Conservation (phyloP, 352 stramenopile species). For the Phytophthora syringae region DNA sequence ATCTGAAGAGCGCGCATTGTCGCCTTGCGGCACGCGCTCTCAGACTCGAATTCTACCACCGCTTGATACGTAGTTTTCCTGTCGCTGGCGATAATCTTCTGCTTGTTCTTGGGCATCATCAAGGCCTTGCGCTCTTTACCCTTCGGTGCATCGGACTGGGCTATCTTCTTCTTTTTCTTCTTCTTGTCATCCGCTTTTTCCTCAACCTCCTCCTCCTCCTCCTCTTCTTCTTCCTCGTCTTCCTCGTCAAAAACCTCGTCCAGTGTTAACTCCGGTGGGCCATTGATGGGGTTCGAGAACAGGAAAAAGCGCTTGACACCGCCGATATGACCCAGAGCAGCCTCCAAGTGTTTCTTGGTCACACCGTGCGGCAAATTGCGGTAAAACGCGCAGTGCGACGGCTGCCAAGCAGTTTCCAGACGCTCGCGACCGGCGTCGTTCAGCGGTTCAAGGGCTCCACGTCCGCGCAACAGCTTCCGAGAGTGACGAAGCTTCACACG, state of each 20-base stretch:
- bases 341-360: slow-evolving; percentile 69
- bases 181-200: slow-evolving; percentile 37
- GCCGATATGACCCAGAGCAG: slow-evolving; percentile 72
- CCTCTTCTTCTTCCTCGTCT: slow-evolving; percentile 30
- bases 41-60: slow-evolving; percentile 78
- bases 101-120: slow-evolving; percentile 46
- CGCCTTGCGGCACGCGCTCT: slow-evolving; percentile 53
- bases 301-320: slow-evolving; percentile 73
- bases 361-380: slow-evolving; percentile 75
- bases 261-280: slow-evolving; percentile 51
- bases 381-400: slow-evolving; percentile 77
- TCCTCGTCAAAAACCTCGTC: slow-evolving; percentile 32
- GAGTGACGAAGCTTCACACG: slow-evolving; percentile 80
- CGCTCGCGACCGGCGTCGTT: slow-evolving; percentile 46
- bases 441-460: slow-evolving; percentile 51
- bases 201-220: slow-evolving; percentile 34
- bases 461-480: slow-evolving; percentile 64
- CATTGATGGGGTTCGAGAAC: slow-evolving; percentile 69
- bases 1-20: slow-evolving; percentile 84
- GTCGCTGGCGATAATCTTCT: slow-evolving; percentile 80
- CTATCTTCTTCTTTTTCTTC: slow-evolving; percentile 52
- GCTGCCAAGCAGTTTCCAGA: slow-evolving; percentile 54
- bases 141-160: slow-evolving; percentile 14
- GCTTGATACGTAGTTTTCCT: slow-evolving; percentile 71
- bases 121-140: background rate